A percentile compares a stretch with the other conserved stretches of the same genome.
These are phyloP conservation scores for Corylus avellana DNA, from an alignment of 306 rosid genomes.

Conservation along the genomic window DNA sequence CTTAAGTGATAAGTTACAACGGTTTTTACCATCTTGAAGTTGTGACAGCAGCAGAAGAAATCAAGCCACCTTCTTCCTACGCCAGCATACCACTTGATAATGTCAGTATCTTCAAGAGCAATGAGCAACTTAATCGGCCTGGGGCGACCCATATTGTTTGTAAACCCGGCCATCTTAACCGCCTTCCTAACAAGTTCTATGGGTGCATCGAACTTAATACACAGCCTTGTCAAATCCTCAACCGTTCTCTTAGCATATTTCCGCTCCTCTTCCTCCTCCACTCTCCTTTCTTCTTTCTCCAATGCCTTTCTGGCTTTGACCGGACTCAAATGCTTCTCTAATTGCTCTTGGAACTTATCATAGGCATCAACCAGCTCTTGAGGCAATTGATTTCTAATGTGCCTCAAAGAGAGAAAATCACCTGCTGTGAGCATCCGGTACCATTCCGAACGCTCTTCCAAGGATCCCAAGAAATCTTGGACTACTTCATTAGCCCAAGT, in stretches of 20 bases:
- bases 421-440: slow-evolving; percentile 63
- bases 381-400: slow-evolving; percentile 77
- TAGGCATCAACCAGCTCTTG: slow-evolving; percentile 69
- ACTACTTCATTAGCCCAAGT: slow-evolving; percentile 78
- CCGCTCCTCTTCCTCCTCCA: slow-evolving; percentile 62
- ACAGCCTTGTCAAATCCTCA: slow-evolving; percentile 79
- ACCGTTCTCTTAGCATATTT: slow-evolving; percentile 65
- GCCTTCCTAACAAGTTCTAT: slow-evolving; percentile 63
- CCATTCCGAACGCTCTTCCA: slow-evolving; percentile 79
- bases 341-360: slow-evolving; percentile 80
- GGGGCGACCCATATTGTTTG: slow-evolving; percentile 89
- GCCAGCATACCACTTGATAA: slow-evolving; percentile 88
- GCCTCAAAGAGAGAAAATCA: slow-evolving; percentile 67
- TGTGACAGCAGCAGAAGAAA: slow-evolving; percentile 82
- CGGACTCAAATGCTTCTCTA: slow-evolving; percentile 75
- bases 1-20: slow-evolving; percentile 80
- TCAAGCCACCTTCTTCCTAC: slow-evolving; percentile 88
- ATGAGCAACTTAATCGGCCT: slow-evolving; percentile 63
- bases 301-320: slow-evolving; percentile 49
- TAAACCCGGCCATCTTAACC: slow-evolving; percentile 76
- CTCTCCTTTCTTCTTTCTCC: slow-evolving; percentile 66
- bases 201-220: slow-evolving; percentile 86
- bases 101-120: slow-evolving; percentile 77
- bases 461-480: slow-evolving; percentile 53
- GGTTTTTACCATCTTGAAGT: slow-evolving; percentile 81